Evolutionary conservation across 176 grass and related monocot genomes (phyloP).

Genomic region (Saccharum officinarum): DNA sequence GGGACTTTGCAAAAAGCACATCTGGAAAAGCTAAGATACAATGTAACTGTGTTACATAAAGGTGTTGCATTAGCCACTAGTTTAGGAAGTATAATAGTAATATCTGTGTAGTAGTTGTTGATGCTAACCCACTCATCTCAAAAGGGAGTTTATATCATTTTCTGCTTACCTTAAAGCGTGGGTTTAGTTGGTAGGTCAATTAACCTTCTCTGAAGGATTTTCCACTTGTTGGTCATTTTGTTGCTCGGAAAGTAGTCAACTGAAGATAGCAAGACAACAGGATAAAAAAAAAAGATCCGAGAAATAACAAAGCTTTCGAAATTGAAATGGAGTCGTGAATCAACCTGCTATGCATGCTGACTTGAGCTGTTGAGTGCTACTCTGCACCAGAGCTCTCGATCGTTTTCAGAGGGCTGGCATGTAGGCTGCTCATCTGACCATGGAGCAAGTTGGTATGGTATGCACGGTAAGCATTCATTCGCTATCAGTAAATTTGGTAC

Average conservation of each 20-base stretch:
- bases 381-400: no score
- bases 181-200: slow-evolving; percentile 41
- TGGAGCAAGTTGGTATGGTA: slow-evolving; percentile 26
- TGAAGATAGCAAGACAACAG: neutral
- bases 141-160: slow-evolving; percentile 13
- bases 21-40: slow-evolving; percentile 18
- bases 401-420: no score
- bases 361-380: neutral
- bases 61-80: slow-evolving; percentile 11
- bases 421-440: neutral
- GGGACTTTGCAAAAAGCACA: slow-evolving; percentile 24
- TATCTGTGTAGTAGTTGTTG: slow-evolving; percentile 24
- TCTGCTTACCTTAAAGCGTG: slow-evolving; percentile 15
- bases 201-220: slow-evolving; percentile 26
- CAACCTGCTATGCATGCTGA: slow-evolving; percentile 12
- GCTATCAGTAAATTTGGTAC: neutral
- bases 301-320: neutral
- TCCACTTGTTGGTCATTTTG: neutral
- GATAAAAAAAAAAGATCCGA: neutral
- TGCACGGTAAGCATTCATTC: slow-evolving; percentile 33
- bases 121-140: slow-evolving; percentile 45
- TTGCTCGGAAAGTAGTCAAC: neutral
- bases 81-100: slow-evolving; percentile 23
- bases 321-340: slow-evolving; percentile 1
- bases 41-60: slow-evolving; percentile 20